phyloP scores from a whole-genome alignment of 257 asterid genomes.

The Ligustrum vulgare region DNA sequence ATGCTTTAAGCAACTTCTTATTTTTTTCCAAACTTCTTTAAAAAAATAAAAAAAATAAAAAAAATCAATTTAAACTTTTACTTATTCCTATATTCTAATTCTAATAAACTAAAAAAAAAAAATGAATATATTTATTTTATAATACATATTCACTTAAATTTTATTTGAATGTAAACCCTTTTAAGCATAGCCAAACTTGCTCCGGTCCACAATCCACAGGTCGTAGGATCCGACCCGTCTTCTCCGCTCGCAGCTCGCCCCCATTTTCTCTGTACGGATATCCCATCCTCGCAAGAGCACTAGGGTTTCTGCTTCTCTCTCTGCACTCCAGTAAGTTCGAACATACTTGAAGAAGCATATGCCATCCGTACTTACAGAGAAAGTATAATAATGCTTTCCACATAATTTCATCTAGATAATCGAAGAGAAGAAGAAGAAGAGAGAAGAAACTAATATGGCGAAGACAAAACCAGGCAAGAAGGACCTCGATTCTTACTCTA shows the following conservation, averaged over 20 bases:
- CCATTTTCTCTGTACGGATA: neutral
- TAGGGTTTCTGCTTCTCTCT: neutral
- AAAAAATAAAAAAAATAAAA: too few species aligned
- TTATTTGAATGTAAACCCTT: too few species aligned
- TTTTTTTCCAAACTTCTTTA: too few species aligned
- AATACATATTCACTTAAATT: too few species aligned
- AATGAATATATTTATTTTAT: too few species aligned
- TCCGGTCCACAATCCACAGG: neutral
- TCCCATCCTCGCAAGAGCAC: neutral
- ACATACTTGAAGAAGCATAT: neutral
- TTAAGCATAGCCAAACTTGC: too few species aligned
- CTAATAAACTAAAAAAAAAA: too few species aligned
- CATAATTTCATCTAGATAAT: neutral
- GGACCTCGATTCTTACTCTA: slow-evolving; percentile 79
- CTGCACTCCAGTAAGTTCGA: neutral
- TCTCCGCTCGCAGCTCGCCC: neutral
- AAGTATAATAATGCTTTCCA: neutral
- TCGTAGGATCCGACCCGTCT: neutral
- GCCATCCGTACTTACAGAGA: neutral
- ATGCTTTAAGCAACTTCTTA: too few species aligned
- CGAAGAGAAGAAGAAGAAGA: neutral
- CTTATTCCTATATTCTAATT: too few species aligned
- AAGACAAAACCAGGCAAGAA: slow-evolving; percentile 97
- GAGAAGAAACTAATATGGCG: slow-evolving; percentile 50
- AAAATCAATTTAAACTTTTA: too few species aligned